Base-by-base conservation (phyloP, 441 rosid species). In the Hura crepitans region DNA sequence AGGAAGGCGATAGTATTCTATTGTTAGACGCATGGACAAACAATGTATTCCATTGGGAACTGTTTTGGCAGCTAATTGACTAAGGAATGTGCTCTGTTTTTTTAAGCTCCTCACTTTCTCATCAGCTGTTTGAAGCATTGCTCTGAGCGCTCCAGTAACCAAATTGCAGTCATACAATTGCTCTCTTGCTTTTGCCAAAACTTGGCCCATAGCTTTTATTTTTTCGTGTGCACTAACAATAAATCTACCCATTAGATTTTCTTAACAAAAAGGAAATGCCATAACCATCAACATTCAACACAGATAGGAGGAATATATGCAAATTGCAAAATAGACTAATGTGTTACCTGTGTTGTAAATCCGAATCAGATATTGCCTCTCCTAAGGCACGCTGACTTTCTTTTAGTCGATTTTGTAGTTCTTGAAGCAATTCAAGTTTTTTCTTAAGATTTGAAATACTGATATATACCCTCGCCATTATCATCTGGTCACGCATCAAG, bases 31-130 rank as follows among this genome's bases (percentile, higher is more conserved):
- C 97, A 94, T 83, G 0, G 98, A 90, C 69, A 94, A 66, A 81
- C 98, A 94, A 80, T 94, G 98, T 73, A 94, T 94, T 63, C 85
- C 92, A 83, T 90, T 88, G 20, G 98, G 97, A 72, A 94, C 84
- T 14, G 98, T 94, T 79, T 94, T 94, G 56, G 98, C 98, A n/a
- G 98, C 98, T 79, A 95, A 77, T 86, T 95, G 98, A 85, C 98
- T 92, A 67, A 95, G 85, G 77, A 95, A 95, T 30, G 96, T 88
- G 89, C 99, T 92, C 88, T 95, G 98, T 78, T 93, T 95, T 82
- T 92, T 95, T 73, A 92, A 88, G 80, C 95, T 88, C 86, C 99
- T 84, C 46, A 95, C 99, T 87, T 90, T 90, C 77, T 92, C 99
- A 65, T 95, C 99, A 18, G 98, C 97, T 8, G 90, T 84, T 83